Evolutionary conservation across 805 yeast genomes (phyloP).

Genomic region (Ogataea naganishii): DNA sequence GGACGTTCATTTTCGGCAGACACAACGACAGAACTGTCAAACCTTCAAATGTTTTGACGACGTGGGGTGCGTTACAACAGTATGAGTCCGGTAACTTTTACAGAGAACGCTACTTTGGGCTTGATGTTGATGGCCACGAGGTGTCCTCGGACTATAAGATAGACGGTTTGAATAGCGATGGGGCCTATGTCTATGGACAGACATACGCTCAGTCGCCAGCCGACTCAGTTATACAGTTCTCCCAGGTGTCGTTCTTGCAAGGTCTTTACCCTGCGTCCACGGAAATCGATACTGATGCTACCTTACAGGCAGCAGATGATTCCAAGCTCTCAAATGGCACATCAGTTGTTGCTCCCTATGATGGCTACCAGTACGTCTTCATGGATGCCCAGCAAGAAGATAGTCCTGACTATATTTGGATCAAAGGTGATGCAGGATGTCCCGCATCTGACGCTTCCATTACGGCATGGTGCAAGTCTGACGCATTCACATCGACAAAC

Average conservation of each 20-base stretch:
- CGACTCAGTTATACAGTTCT: constrained; percentile 28
- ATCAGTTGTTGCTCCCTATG: constrained; percentile 26
- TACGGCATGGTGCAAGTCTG: constrained; percentile 18
- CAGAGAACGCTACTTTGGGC: constrained; percentile 34
- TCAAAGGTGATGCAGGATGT: constrained; percentile 33
- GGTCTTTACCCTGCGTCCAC: constrained; percentile 37
- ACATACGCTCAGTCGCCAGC: constrained; percentile 29
- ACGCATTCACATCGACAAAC: constrained; percentile 23
- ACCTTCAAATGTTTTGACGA: constrained; percentile 33
- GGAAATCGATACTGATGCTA: constrained; percentile 16
- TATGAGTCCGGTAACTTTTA: constrained; percentile 29
- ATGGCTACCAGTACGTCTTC: constrained; percentile 38
- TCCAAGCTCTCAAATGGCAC: constrained; percentile 33
- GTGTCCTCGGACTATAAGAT: constrained; percentile 22
- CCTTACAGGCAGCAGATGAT: constrained; percentile 17
- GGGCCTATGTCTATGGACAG: constrained; percentile 27
- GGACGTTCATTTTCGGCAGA: constrained; percentile 37
- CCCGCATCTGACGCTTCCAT: constrained; percentile 29
- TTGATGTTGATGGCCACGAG: constrained; percentile 14
- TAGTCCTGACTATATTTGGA: constrained; percentile 30
- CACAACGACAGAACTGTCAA: constrained; percentile 41
- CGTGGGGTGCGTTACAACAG: constrained; percentile 32
- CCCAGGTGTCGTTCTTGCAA: constrained; percentile 36
- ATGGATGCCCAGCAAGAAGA: constrained; percentile 26
- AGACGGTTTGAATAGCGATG: constrained; percentile 23